Conservation (phyloP, 305 asterid species). For the Stenogyne calaminthoides region DNA sequence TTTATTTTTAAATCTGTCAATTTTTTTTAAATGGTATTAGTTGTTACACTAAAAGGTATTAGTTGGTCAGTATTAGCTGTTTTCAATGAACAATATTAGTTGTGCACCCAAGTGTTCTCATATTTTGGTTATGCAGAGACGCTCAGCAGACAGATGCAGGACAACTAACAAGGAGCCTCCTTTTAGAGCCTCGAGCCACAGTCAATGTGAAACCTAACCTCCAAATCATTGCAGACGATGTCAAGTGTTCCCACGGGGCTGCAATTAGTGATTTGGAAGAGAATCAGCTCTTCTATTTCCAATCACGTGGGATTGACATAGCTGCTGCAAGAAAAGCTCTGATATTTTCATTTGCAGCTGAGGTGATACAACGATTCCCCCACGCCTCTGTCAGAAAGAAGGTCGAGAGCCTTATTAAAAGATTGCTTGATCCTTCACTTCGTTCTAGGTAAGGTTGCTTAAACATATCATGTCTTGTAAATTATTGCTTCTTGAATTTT, state of each 20-base stretch:
- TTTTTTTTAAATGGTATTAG: too few relatives aligned
- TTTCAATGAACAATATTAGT: too few relatives aligned
- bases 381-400: slow-evolving; percentile 49
- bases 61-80: too few relatives aligned
- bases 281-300: slow-evolving; percentile 81
- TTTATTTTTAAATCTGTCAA: too few relatives aligned
- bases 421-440: slow-evolving; percentile 49
- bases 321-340: slow-evolving; percentile 85
- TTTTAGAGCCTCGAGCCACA: slow-evolving; percentile 82
- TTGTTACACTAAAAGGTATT: too few relatives aligned
- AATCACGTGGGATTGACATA: slow-evolving; percentile 74
- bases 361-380: slow-evolving; percentile 69
- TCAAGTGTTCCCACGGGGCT: slow-evolving; percentile 96
- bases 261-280: slow-evolving; percentile 88
- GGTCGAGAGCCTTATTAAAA: slow-evolving; percentile 55
- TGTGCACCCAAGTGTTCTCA: too few relatives aligned
- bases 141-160: slow-evolving; percentile 99
- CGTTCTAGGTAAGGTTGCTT: slow-evolving; percentile 37
- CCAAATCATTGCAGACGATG: slow-evolving; percentile 93
- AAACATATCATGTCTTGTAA: background rate
- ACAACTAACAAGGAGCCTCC: slow-evolving; percentile 87
- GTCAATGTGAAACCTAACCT: slow-evolving; percentile 91
- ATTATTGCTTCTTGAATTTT: background rate
- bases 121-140: slow-evolving; percentile 45
- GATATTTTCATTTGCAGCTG: slow-evolving; percentile 82